Evolutionary conservation across 352 stramenopile genomes (phyloP).

Genomic region (Globisporangium acanthophoron): DNA sequence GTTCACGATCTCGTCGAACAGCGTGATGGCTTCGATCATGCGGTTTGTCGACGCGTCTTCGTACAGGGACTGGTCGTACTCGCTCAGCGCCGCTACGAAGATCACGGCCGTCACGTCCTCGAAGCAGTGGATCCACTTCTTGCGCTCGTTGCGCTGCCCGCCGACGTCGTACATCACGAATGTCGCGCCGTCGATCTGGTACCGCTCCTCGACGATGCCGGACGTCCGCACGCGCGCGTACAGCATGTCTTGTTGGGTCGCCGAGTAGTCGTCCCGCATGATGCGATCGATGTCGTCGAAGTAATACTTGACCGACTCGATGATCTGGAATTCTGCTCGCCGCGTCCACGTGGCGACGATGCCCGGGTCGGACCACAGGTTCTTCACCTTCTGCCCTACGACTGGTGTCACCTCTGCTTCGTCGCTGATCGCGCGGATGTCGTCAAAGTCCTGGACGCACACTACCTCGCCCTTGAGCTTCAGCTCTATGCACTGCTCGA

Average conservation of each 20-base stretch:
- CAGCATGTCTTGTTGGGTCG: conserved; percentile 94
- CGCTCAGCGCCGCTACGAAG: conserved; percentile 93
- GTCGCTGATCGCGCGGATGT: conserved; percentile 74
- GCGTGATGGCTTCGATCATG: conserved; percentile 93
- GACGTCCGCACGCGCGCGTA: conserved; percentile 94
- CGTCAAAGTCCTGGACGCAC: conserved; percentile 72
- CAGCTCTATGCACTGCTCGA: conserved; percentile 82
- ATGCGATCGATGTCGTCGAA: conserved; percentile 95
- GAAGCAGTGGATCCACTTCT: conserved; percentile 98
- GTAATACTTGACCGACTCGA: conserved; percentile 97
- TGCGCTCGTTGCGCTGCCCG: conserved; percentile 94
- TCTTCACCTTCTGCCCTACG: conserved; percentile 91
- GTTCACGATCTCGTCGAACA: conserved; percentile 95
- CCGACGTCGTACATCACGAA: conserved; percentile 97
- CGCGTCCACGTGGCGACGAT: conserved; percentile 90
- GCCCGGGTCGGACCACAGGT: conserved; percentile 90
- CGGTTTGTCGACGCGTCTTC: conserved; percentile 92
- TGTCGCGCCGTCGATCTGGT: conserved; percentile 93
- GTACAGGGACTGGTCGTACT: conserved; percentile 94
- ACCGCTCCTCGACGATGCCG: conserved; percentile 94
- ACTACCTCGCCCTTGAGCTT: conserved; percentile 78
- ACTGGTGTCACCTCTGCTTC: conserved; percentile 87
- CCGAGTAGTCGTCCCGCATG: conserved; percentile 90
- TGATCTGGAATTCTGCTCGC: conserved; percentile 93
- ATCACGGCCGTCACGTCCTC: conserved; percentile 96